Conservation (phyloP, 352 stramenopile species). For the Globisporangium spiculum region DNA sequence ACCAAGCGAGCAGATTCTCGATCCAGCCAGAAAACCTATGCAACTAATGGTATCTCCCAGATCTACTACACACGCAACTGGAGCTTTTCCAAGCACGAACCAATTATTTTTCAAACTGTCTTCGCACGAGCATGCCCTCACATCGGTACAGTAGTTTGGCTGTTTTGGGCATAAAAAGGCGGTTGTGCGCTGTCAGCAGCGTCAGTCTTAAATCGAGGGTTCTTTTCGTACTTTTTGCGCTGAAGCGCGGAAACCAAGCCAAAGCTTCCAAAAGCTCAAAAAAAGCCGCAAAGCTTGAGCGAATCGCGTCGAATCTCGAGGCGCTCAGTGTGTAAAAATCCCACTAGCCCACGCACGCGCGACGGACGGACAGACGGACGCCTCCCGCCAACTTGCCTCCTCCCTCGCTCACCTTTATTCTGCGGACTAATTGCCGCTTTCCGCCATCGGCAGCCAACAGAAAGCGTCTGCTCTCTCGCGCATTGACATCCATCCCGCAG, state of each 20-base stretch:
- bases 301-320: slow-evolving; percentile 11
- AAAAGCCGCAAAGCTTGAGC: not conserved
- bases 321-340: slow-evolving; percentile 2
- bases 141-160: no score
- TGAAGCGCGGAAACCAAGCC: not conserved
- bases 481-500: not conserved
- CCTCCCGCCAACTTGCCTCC: not conserved
- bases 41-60: no score
- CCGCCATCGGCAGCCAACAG: not conserved
- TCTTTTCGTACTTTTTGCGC: not conserved
- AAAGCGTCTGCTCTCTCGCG: not conserved
- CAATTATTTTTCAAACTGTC: no score
- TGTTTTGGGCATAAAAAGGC: no score
- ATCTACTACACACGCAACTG: no score
- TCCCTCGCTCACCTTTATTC: not conserved
- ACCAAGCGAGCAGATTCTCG: no score
- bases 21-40: no score
- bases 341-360: not conserved
- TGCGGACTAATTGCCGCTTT: not conserved
- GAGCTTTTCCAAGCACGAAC: no score
- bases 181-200: no score
- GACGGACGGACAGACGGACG: not conserved
- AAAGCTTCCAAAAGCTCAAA: not conserved
- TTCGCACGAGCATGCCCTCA: no score
- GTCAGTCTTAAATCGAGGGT: not conserved